Base-by-base conservation (phyloP, 2,329 filamentous ascomycete genomes). In the Penicillium sp. region DNA sequence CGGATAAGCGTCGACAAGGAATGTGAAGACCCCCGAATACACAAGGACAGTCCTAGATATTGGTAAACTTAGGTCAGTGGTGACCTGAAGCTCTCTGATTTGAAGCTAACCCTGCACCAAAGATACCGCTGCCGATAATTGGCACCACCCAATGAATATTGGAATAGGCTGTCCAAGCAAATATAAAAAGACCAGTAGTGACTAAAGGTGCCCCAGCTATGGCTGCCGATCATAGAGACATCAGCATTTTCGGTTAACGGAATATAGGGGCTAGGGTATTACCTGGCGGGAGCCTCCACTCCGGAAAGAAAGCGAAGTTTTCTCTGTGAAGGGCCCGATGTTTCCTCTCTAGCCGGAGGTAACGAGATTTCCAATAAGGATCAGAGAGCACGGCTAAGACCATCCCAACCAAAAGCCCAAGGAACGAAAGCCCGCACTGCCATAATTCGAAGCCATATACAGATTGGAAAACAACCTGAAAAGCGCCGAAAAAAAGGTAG, bases 401-500 rank as follows among this genome's bases (percentile, higher is more conserved):
- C 80, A 82, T 82, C 1, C 81, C 81, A 5, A 82, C 77, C 47
- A 81, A 71, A n/a, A 83, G 69, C 21, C 81, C 80, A 50, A 95
- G 71, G 76, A 97, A 97, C 13, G 88, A 85, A 61, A 95, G 79
- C 17, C 92, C 93, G 13, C 86, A 83, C 76, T 96, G 90, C 83
- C 90, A 94, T 13, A 92, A 80, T 58, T 86, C 87, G 79, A 96
- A 93, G 21, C 86, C 88, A 74, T 96, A 90, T 52, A 90, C 88
- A 48, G 84, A 85, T 29, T 83, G 75, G 72, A 97, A 97, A n/a
- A 97, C 88, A 49, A 96, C 80, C 5, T 90, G 86, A 70, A 97
- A 96, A 0, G 93, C 92, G 21, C 92, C 92, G 74, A 96, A 96
- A 81, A 96, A 96, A 46, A 97, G 86, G 73, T 97, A 97, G 3